phyloP scores from a whole-genome alignment of 805 yeast genomes.

The Yamadazyma insecticola region DNA sequence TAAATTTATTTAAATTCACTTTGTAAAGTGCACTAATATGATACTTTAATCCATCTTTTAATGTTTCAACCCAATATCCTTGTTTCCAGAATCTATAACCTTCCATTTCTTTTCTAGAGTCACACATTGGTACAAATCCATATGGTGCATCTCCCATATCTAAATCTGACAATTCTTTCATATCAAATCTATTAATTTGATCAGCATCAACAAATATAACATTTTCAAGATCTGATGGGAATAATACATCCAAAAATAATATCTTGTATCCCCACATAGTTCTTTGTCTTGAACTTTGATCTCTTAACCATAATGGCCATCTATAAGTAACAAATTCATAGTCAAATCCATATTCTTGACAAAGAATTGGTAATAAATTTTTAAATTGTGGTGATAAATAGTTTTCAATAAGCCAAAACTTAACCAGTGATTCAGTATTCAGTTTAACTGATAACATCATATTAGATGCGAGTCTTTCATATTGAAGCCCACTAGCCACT shows the following conservation, averaged over 20 bases:
- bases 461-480: conserved; percentile 69
- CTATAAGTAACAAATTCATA: conserved; percentile 78
- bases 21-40: conserved; percentile 85
- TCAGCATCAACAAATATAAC: conserved; percentile 86
- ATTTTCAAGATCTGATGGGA: conserved; percentile 71
- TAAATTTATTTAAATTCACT: conserved; percentile 66
- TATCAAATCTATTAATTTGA: conserved; percentile 72
- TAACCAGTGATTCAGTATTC: conserved; percentile 54
- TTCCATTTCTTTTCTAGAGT: conserved; percentile 72
- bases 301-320: conserved; percentile 90
- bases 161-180: conserved; percentile 60
- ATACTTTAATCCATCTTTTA: conserved; percentile 58
- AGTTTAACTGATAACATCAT: conserved; percentile 79
- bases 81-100: conserved; percentile 89
- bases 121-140: conserved; percentile 86
- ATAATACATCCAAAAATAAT: conserved; percentile 77
- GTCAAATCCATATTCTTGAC: conserved; percentile 56
- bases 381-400: conserved; percentile 71
- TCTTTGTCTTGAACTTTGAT: conserved; percentile 73
- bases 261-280: conserved; percentile 88
- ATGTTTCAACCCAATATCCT: conserved; percentile 78
- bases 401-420: conserved; percentile 84
- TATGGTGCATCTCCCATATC: conserved; percentile 82
- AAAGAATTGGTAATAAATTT: conserved; percentile 52
- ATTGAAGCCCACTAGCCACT: conserved; percentile 76